phyloP scores from a whole-genome alignment of 116 monocot genomes.

The Posidonia oceanica region DNA sequence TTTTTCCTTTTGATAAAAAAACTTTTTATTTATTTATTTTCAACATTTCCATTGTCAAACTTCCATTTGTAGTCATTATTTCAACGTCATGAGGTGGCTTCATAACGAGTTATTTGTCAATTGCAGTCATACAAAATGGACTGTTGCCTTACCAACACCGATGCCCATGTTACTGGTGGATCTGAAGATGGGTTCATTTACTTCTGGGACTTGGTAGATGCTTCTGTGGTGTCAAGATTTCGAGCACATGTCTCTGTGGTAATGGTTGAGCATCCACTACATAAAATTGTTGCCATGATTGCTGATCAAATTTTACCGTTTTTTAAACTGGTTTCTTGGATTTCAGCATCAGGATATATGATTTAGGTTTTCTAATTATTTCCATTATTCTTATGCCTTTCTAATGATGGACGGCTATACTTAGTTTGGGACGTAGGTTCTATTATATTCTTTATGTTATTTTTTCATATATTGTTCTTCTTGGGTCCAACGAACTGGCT shows the following conservation, averaged over 20 bases:
- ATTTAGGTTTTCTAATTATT: not conserved
- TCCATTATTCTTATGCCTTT: not conserved
- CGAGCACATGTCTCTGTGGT: slow-evolving; percentile 88
- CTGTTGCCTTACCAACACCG: slow-evolving; percentile 89
- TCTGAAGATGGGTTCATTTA: slow-evolving; percentile 88
- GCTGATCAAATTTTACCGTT: not conserved
- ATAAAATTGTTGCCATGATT: not conserved
- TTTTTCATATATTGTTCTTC: too few relatives aligned
- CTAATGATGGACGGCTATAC: too few relatives aligned
- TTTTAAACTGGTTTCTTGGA: not conserved
- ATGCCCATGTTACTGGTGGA: slow-evolving; percentile 82
- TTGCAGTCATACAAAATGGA: slow-evolving; percentile 93
- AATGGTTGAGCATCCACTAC: slow-evolving; percentile 1
- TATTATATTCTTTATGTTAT: too few relatives aligned
- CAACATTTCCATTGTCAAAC: too few relatives aligned
- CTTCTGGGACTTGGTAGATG: slow-evolving; percentile 97
- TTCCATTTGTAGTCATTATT: too few relatives aligned
- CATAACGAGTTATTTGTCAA: too few relatives aligned
- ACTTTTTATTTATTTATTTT: too few relatives aligned
- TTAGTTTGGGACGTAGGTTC: too few relatives aligned
- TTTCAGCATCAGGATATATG: not conserved
- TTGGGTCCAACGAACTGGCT: too few relatives aligned
- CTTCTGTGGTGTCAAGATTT: slow-evolving; percentile 63
- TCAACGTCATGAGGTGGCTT: too few relatives aligned
- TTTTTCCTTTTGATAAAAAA: too few relatives aligned